Base-by-base conservation (phyloP, 2,329 filamentous ascomycete species). In the Xylariales sp. region DNA sequence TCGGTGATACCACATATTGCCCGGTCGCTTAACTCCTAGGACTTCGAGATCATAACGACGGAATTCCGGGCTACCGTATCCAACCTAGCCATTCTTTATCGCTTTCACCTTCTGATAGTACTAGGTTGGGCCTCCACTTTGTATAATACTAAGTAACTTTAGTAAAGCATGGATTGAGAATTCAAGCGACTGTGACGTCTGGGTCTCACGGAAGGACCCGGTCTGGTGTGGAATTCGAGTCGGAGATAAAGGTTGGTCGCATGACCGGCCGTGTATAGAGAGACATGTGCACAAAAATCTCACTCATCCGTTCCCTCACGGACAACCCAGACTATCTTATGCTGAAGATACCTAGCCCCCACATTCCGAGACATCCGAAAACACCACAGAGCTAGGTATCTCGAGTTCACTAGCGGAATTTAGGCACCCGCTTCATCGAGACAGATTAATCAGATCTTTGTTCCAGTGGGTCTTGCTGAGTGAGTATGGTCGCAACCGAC, bases 361-460 rank as follows among this genome's bases (percentile, higher is more conserved):
- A 70, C 68, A 70, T 70, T 61, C 68, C 68, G 68, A 68, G 12
- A 32, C 65, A 60, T 70, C 68, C 68, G 68, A 65, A 65, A 65
- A 63, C 45, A 60, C 34, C 50, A 64, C 30, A 46, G 49, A 32
- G 53, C 39, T 58, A 9, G n/a, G 28, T 30, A 39, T 7, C 6
- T 16, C 43, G n/a, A 28, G 34, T 41, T 45, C 36, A 53, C 39
- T 39, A 41, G 32, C 59, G 41, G 48, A 53, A 64, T 54, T 54
- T 48, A 48, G 55, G 60, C 39, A 59, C 18, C 54, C 32, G 12
- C 30, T n/a, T 53, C 36, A 39, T 41, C 39, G 48, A 48, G 39
- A 48, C 39, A 14, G 32, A 59, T 54, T 59, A 30, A 55, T 43
- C 39, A 67, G 54, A 67, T 14, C 30, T 46, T 36, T 39, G 18